Base-by-base conservation (phyloP, 2,329 filamentous ascomycete species). In the Microsporum ferrugineum region DNA sequence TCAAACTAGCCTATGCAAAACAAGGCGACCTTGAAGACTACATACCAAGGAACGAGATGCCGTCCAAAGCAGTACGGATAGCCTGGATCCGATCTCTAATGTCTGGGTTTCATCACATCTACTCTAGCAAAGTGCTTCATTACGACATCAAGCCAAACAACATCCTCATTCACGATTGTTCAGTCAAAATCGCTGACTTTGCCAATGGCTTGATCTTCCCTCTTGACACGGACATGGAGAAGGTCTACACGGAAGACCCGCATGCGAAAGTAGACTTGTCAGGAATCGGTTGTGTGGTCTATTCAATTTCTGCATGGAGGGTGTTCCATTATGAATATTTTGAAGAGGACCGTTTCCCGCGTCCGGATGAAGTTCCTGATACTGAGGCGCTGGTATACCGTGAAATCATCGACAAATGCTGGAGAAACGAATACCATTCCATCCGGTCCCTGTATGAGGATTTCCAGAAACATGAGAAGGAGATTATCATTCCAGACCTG, bases 121-220 rank as follows among this genome's bases (percentile, higher is more conserved):
- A 66, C 60, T 59, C 61, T n/a, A 49, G 55, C 60, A 62, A 59
- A 17, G 63, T 65, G 5, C 56, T 64, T n/a, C 63, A 63, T 33
- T 63, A 65, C 23, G 62, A 65, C 23, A 57, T 65, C 39, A 66
- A 66, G 38, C 47, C 61, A 17, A 57, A 65, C 58, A 65, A 66
- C 29, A 59, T 66, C 14, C 53, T 66, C 23, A 36, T 66, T 4
- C 33, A 58, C 36, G 8, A 61, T 14, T 56, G 60, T 29, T 57
- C 31, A 7, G 41, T 61, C 31, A 63, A 61, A 39, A 17, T 64
- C 55, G 38, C 47, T 17, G 64, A 61, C 51, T 66, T 63, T 60
- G 63, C 58, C 58, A 61, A 64, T 14, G 60, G 63, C 29, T 51
- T 55, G 3, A 61, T 65, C n/a, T 61, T 63, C 59, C 61, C 61